Percentiles rank a stretch among this genome's conserved stretches.
phyloP scores from a whole-genome alignment of 2,329 filamentous ascomycete genomes.

The Cryphonectria naterciae region DNA sequence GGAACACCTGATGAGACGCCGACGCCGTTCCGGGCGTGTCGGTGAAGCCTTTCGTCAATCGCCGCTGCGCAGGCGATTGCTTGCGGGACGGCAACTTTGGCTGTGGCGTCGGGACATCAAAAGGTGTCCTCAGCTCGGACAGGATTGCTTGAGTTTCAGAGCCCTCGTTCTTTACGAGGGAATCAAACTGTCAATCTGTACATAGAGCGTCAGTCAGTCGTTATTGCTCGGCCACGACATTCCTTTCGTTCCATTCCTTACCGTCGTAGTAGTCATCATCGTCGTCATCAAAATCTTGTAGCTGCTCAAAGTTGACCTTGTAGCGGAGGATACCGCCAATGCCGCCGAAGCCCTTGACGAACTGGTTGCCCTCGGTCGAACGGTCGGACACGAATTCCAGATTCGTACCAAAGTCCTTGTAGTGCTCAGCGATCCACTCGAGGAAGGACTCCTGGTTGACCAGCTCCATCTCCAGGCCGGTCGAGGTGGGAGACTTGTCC shows the following conservation, averaged over 20 bases:
- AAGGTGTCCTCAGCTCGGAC: constrained; percentile 37
- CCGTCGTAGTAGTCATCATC: constrained; percentile 90
- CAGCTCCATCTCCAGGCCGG: constrained; percentile 96
- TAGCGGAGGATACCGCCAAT: constrained; percentile 97
- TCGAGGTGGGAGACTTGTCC: constrained; percentile 73
- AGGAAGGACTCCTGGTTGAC: constrained; percentile 87
- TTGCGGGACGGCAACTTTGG: constrained; percentile 42
- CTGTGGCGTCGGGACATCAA: constrained; percentile 47
- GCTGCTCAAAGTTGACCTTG: constrained; percentile 99
- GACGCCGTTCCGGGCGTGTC: constrained; percentile 50
- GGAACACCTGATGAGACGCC: constrained; percentile 56
- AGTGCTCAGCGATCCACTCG: constrained; percentile 99
- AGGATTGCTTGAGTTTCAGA: constrained; percentile 63
- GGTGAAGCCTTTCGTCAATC: constrained; percentile 50
- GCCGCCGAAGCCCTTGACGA: constrained; percentile 99
- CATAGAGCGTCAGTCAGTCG: constrained; percentile 1
- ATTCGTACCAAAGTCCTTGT: constrained; percentile 94
- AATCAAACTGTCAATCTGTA: constrained; percentile 84
- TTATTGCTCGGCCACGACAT: background rate
- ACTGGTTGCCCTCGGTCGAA: constrained; percentile 98
- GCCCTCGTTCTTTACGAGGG: constrained; percentile 89
- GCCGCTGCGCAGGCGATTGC: constrained; percentile 46
- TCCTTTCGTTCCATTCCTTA: constrained; percentile 35
- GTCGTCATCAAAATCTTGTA: constrained; percentile 87
- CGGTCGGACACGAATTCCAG: constrained; percentile 98